Conservation (phyloP, 352 stramenopile genomes). For the Chrysophaeum taylorii region DNA sequence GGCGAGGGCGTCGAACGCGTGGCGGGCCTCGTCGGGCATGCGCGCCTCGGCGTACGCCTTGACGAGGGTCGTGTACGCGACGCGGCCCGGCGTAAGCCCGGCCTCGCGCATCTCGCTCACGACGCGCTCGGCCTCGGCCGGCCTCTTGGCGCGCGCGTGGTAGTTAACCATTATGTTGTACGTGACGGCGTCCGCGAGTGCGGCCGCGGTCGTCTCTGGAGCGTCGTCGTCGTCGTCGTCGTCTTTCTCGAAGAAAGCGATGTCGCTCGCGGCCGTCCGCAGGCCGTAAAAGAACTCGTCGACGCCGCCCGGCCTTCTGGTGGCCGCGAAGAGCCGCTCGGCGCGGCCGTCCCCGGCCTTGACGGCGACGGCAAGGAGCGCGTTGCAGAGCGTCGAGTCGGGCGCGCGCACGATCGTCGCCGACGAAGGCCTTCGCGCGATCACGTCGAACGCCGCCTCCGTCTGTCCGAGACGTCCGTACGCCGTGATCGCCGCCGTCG, state of each 20-base stretch:
- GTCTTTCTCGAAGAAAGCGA: not conserved
- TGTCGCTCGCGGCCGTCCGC: not conserved
- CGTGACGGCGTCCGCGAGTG: not conserved
- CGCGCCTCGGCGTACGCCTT: conserved; percentile 15
- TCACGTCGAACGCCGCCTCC: conserved; percentile 2
- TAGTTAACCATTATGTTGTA: conserved; percentile 15
- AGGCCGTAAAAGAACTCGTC: no score
- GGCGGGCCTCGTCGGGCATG: not conserved
- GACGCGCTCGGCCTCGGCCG: conserved; percentile 6
- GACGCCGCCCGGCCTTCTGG: no score
- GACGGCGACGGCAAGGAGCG: not conserved
- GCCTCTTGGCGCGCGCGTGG: conserved; percentile 4
- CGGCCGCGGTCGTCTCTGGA: not conserved
- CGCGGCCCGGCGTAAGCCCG: not conserved
- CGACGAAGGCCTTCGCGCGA: not conserved
- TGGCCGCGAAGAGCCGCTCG: conserved; percentile 5
- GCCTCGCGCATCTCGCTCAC: conserved; percentile 16
- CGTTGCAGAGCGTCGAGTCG: conserved; percentile 12
- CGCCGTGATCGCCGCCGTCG: conserved; percentile 14
- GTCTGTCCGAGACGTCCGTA: not conserved
- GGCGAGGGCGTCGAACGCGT: no score
- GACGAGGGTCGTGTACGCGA: conserved; percentile 17
- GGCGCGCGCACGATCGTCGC: conserved; percentile 3
- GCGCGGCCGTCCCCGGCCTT: not conserved
- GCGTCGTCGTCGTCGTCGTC: not conserved